phyloP scores from a whole-genome alignment of 2,329 filamentous ascomycete species.

The Pyrenophora graminea region DNA sequence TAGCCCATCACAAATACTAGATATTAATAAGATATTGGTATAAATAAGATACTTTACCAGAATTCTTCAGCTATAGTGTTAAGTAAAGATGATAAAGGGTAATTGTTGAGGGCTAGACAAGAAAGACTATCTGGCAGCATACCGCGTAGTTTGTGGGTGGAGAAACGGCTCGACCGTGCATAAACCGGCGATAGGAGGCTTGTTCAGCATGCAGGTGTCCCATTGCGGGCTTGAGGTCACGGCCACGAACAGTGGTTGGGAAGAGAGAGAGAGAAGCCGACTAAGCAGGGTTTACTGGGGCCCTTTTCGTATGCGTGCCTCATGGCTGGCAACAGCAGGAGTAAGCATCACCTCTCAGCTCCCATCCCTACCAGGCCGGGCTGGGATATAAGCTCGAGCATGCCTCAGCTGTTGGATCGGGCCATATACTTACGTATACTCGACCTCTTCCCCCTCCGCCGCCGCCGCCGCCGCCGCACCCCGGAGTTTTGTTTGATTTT shows the following conservation, averaged over 20 bases:
- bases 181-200: not conserved
- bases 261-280: not conserved
- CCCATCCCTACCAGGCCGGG: slow-evolving; percentile 8
- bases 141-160: not conserved
- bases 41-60: too few relatives aligned
- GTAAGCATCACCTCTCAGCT: slow-evolving; percentile 23
- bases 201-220: slow-evolving; percentile 7
- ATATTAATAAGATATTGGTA: too few relatives aligned
- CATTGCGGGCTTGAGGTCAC: not conserved
- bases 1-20: too few relatives aligned
- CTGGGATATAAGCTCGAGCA: slow-evolving; percentile 20
- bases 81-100: not conserved
- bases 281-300: slow-evolving; percentile 17
- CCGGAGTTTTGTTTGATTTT: not conserved
- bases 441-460: not conserved
- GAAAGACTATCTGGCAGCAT: not conserved
- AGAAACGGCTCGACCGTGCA: not conserved
- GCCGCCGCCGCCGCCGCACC: not conserved
- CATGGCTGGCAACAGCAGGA: slow-evolving; percentile 11
- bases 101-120: not conserved
- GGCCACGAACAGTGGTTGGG: slow-evolving; percentile 1
- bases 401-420: slow-evolving; percentile 17
- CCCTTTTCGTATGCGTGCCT: slow-evolving; percentile 8
- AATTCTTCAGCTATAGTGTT: not conserved
- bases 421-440: not conserved